Evolutionary conservation across 1,139 yeast species (phyloP).

Genomic region (Diutina mesorugosa): DNA sequence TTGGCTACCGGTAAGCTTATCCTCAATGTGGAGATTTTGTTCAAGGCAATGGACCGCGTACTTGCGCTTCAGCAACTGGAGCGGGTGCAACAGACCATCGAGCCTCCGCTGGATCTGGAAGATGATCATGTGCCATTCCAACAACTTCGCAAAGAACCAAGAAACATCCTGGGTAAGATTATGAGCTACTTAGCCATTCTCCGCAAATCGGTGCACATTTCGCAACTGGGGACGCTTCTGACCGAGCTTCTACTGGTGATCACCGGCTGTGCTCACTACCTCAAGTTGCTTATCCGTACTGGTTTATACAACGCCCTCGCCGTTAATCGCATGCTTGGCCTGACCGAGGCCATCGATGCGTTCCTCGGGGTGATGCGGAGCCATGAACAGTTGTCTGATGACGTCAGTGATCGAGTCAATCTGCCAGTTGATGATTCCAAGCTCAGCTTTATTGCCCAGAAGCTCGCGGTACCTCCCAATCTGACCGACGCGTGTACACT

Average conservation of each 20-base stretch:
- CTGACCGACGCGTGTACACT: conserved; percentile 68
- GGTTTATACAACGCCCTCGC: conserved; percentile 69
- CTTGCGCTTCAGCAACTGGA: conserved; percentile 3
- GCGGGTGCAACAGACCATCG: conserved; percentile 1
- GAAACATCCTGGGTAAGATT: conserved; percentile 68
- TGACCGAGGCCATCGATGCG: conserved; percentile 49
- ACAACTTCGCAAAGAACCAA: conserved; percentile 58
- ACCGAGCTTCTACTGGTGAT: conserved; percentile 61
- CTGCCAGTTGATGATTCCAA: conserved; percentile 3
- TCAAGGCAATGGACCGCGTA: conserved; percentile 59
- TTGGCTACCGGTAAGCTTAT: conserved; percentile 65
- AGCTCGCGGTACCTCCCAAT: conserved; percentile 35
- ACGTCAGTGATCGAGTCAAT: background rate
- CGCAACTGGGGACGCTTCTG: conserved; percentile 47
- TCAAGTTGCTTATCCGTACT: conserved; percentile 70
- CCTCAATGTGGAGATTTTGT: conserved; percentile 61
- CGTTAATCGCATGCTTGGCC: conserved; percentile 44
- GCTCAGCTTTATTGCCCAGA: conserved; percentile 5
- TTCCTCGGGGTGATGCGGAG: conserved; percentile 42
- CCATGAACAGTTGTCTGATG: conserved; percentile 22
- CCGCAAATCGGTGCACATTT: conserved; percentile 37
- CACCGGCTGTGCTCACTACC: conserved; percentile 86
- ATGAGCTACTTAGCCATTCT: conserved; percentile 68
- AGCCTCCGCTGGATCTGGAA: conserved; percentile 7
- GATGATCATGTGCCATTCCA: conserved; percentile 14